phyloP scores from a whole-genome alignment of 1,284 basidiomycete species.

The Ganoderma meredithae region DNA sequence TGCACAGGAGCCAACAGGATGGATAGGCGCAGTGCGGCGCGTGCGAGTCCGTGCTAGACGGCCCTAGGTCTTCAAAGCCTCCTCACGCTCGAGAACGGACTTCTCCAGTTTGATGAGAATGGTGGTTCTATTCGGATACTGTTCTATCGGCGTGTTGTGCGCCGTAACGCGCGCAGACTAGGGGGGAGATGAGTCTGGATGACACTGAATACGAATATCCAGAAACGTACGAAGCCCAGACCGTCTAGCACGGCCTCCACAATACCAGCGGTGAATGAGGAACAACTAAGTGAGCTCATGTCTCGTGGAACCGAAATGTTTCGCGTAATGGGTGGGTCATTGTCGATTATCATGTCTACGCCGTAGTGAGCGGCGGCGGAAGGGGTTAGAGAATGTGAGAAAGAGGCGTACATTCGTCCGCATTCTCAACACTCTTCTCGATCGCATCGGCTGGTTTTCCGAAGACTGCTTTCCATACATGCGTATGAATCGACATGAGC shows the following conservation, averaged over 20 bases:
- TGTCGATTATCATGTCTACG: slow-evolving; percentile 98
- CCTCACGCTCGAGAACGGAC: slow-evolving; percentile 89
- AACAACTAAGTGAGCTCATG: slow-evolving; percentile 93
- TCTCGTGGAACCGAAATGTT: slow-evolving; percentile 95
- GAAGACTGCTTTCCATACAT: slow-evolving; percentile 94
- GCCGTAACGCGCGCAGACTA: slow-evolving; percentile 98
- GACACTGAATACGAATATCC: slow-evolving; percentile 9
- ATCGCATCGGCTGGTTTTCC: slow-evolving; percentile 94
- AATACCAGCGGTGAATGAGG: slow-evolving; percentile 95
- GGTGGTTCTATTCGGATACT: slow-evolving; percentile 86
- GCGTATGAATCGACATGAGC: slow-evolving; percentile 91
- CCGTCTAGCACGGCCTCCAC: slow-evolving; percentile 98
- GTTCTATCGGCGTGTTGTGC: slow-evolving; percentile 88
- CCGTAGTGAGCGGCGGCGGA: slow-evolving; percentile 1
- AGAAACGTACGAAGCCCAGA: slow-evolving; percentile 85
- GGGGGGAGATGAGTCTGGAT: slow-evolving; percentile 3
- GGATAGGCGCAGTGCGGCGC: neutral
- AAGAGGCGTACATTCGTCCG: slow-evolving; percentile 85
- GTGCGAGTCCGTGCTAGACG: neutral
- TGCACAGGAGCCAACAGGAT: neutral
- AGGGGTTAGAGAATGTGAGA: slow-evolving; percentile 1
- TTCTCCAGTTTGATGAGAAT: slow-evolving; percentile 95
- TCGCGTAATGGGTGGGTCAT: slow-evolving; percentile 91
- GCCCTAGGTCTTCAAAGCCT: slow-evolving; percentile 63
- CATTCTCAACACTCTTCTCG: slow-evolving; percentile 94